phyloP scores from a whole-genome alignment of 1,139 yeast genomes.

The Saccharomyces pastorianus region DNA sequence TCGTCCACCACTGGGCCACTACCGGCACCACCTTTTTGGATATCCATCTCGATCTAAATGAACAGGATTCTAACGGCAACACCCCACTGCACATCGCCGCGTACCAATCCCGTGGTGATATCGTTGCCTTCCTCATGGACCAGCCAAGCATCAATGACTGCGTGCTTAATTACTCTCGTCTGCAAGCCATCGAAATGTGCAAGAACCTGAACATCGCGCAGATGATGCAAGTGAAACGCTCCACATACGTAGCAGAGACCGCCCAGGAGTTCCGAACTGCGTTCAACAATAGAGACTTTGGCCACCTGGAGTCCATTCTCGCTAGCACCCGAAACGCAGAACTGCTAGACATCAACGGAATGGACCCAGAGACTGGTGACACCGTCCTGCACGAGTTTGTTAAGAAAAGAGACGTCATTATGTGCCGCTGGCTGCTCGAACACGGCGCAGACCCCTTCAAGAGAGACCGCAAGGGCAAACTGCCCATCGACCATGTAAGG shows the following conservation, averaged over 20 bases:
- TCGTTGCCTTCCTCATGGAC: conserved; percentile 57
- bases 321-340: conserved; percentile 71
- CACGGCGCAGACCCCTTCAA: conserved; percentile 96
- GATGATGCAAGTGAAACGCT: conserved; percentile 72
- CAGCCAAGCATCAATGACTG: conserved; percentile 71
- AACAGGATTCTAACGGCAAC: conserved; percentile 73
- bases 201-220: conserved; percentile 58
- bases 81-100: conserved; percentile 92
- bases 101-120: conserved; percentile 60
- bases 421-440: conserved; percentile 80
- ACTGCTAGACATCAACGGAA: conserved; percentile 80
- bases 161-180: conserved; percentile 55
- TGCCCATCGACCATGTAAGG: conserved; percentile 67
- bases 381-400: conserved; percentile 88
- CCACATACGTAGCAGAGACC: conserved; percentile 67
- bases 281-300: conserved; percentile 60
- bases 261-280: conserved; percentile 61
- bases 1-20: conserved; percentile 24
- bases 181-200: conserved; percentile 79
- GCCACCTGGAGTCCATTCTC: conserved; percentile 54
- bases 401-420: conserved; percentile 58
- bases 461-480: conserved; percentile 69
- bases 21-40: conserved; percentile 12
- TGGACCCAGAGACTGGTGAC: conserved; percentile 86
- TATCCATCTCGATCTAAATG: conserved; percentile 50